Evolutionary conservation across 192 early-diverging fungal genomes (phyloP), one percentile per base, ranked within the genome.

Genomic region (Coemansia sp.): DNA sequence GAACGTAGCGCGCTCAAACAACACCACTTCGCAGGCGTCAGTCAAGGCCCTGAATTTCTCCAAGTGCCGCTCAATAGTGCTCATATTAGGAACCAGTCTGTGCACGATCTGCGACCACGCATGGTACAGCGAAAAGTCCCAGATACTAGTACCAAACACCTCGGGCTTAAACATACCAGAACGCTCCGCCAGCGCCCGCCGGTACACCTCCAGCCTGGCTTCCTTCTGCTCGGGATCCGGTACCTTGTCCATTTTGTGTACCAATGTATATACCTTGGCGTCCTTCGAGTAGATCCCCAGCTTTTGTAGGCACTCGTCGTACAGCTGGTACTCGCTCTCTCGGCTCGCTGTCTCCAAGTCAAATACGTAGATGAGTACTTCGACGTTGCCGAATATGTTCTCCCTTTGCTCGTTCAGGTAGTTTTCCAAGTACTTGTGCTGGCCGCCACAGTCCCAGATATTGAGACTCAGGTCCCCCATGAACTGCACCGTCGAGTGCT

Each of bases 331-430:
- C 75, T 99, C 97, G 75, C 92, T 91, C 70, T 97, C 94, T 53
- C 89, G 86, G 67, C 97, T 95, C 32, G 92, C 86, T 37, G 89
- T 92, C 80, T 97, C 97, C 42, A 97, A 88, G 81, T 98, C 96
- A 84, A 99, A 98, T 62, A 99, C 96, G 69, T 97, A 99, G 70
- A 99, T 99, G 17, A 99, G 87, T n/a, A 99, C 95, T 80, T 99
- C 95, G 4, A 99, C 97, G 78, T 97, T 96, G 49, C 93, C 89
- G 77, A 99, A 99, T 55, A 99, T 96, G 69, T 93, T 92, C 63
- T 99, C 96, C 61, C 92, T 85, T 60, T 97, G 93, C 42, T 93
- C 88, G 6, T 91, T 88, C 85, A 98, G 90, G 78, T 96, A 99
- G 77, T 92, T 97, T 74, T 98, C 95, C 93, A 98, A 91, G 82